Evolutionary conservation across 139 green algal species (phyloP).

Genomic region (Pseudopediastrum boryanum): DNA sequence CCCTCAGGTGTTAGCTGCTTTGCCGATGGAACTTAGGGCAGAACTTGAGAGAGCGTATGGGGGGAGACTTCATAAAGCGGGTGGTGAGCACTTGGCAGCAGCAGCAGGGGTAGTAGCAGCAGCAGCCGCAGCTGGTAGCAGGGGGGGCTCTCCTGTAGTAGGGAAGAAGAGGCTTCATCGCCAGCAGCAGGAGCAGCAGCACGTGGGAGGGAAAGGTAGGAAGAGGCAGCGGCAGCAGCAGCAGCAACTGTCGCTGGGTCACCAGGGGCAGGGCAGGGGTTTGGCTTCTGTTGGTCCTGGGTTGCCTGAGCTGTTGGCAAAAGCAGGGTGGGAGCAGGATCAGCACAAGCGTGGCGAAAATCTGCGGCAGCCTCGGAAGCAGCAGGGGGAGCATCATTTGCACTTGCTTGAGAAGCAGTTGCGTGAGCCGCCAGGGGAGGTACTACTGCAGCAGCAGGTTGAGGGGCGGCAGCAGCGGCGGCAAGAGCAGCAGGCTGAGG

Average conservation of each 20-base stretch:
- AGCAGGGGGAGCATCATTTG: background rate
- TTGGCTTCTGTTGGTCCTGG: background rate
- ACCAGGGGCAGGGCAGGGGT: background rate
- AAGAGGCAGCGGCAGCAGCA: background rate
- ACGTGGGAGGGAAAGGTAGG: background rate
- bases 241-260: background rate
- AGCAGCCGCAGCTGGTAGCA: background rate
- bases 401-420: background rate
- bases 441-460: no score
- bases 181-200: conserved; percentile 26
- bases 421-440: background rate
- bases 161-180: background rate
- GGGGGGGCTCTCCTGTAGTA: background rate
- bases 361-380: conserved; percentile 23
- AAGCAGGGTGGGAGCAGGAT: background rate
- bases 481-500: no score
- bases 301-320: background rate
- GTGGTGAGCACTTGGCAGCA: background rate
- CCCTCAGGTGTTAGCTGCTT: conserved; percentile 61
- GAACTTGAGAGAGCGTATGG: conserved; percentile 78
- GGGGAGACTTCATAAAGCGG: background rate
- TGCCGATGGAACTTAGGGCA: conserved; percentile 64
- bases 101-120: conserved; percentile 7
- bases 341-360: background rate
- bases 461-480: no score